phyloP scores from a whole-genome alignment of 2,329 filamentous ascomycete genomes.

The Xylaria sp. region DNA sequence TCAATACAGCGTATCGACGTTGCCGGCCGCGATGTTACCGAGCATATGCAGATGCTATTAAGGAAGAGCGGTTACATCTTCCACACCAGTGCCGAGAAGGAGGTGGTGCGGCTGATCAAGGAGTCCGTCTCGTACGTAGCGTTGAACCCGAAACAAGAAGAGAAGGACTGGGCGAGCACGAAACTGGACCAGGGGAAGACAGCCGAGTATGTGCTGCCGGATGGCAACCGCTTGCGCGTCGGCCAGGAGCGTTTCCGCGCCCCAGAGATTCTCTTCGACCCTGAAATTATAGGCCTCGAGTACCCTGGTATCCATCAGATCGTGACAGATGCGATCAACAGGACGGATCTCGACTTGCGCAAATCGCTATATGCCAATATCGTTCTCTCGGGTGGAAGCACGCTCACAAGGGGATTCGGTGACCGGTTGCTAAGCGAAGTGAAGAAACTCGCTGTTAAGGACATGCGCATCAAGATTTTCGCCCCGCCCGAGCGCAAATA shows the following conservation, averaged over 20 bases:
- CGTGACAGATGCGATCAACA: slow-evolving; percentile 93
- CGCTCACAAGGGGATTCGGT: slow-evolving; percentile 95
- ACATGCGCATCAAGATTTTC: slow-evolving; percentile 99
- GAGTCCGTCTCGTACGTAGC: slow-evolving; percentile 94
- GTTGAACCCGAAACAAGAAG: slow-evolving; percentile 88
- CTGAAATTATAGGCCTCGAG: slow-evolving; percentile 95
- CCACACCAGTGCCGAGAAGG: slow-evolving; percentile 98
- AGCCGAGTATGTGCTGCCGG: slow-evolving; percentile 88
- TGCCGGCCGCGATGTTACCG: slow-evolving; percentile 93
- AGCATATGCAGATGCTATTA: slow-evolving; percentile 90
- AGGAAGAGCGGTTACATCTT: slow-evolving; percentile 94
- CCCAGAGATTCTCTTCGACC: slow-evolving; percentile 96
- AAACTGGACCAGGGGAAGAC: slow-evolving; percentile 82
- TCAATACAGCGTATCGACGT: slow-evolving; percentile 97
- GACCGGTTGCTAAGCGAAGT: slow-evolving; percentile 92
- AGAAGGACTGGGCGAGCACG: slow-evolving; percentile 91
- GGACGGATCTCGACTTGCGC: slow-evolving; percentile 94
- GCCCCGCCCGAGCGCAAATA: slow-evolving; percentile 97
- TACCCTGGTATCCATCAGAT: slow-evolving; percentile 98
- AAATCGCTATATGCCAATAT: slow-evolving; percentile 97
- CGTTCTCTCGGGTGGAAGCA: slow-evolving; percentile 94
- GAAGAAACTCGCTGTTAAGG: slow-evolving; percentile 92
- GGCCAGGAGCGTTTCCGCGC: slow-evolving; percentile 95
- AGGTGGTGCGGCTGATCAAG: slow-evolving; percentile 97
- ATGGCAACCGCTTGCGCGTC: slow-evolving; percentile 91